Evolutionary conservation across 1,284 basidiomycete species (phyloP), one percentile per base, ranked within the genome.

Genomic region (Cutaneotrichosporon spelunceum): DNA sequence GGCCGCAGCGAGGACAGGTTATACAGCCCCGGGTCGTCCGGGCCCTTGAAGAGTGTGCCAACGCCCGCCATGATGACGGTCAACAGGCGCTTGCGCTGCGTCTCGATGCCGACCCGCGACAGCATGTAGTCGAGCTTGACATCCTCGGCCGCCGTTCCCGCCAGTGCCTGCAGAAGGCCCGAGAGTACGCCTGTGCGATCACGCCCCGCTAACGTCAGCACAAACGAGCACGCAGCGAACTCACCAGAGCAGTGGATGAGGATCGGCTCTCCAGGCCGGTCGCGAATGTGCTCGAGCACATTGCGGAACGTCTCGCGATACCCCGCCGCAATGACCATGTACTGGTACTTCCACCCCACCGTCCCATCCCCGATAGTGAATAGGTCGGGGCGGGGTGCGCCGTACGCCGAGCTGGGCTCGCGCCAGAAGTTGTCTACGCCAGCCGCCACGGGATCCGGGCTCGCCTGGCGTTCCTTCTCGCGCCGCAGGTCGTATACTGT

Each of bases 181-280:
- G 60, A 58, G 36, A 61, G 10, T 24, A 65, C 48, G 24, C 63
- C 63, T 9, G 63, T 65, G 19, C 63, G 49, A 52, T 65, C 63
- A 24, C 63, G 63, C 9, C 63, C 63, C 19, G 60, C 63, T 59
- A 21, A 19, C 8, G 42, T 47, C 55, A 48, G 44, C 30, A 2
- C 14, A n/a, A 3, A 30, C 4, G 16, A 24, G 11, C 5, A 21
- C 19, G 16, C 14, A 19, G 30, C 3, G n/a, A n/a, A 54, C 61
- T 23, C 52, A 62, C 61, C 61, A 9, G 63, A 57, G 30, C 63
- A 65, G 47, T 65, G 63, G 57, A 65, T 59, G 24, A 65, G 60
- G 30, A 65, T 54, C n/a, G 55, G 60, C 14, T 33, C 54, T 13
- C 42, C 55, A 0, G 57, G 61, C 10, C 21, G 14, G 24, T 65